Evolutionary conservation across 1,139 yeast genomes (phyloP), one percentile per base, ranked within the genome.

Genomic region (Tardiomyces depauwii): DNA sequence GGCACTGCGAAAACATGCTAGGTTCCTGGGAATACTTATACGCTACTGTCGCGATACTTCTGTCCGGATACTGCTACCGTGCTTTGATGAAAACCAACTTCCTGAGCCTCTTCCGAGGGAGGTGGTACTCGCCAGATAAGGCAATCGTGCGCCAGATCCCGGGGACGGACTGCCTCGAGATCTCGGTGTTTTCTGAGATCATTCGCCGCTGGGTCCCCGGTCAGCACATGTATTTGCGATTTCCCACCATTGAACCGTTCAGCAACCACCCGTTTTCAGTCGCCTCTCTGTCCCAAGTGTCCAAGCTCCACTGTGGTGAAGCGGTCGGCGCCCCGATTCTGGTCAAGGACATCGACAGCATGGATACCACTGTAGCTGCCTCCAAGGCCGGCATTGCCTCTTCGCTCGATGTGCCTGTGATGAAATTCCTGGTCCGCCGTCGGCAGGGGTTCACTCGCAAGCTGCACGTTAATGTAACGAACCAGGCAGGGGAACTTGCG

Each of bases 201-300:
- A 45, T 53, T 21, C 59, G 72, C 40, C 55, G 56, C 16, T 78
- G 84, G 83, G 55, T 47, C 30, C 79, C 84, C 1, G 84, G 85
- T 21, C 83, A 79, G 53, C 85, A 79, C 59, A 65, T 78, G 18
- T 77, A 67, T 55, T 63, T 79, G 30, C 66, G 82, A 52, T 71
- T 77, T 52, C 63, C 66, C 2, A 76, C 74, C 0, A 56, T 70
- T 10, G 68, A 73, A 50, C 65, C 67, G 2, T 57, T 77, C 40
- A 82, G 77, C 49, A 77, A 74, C 55, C 85, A 79, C 60, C 85
- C 85, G 11, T 79, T 79, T 57, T 77, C 83, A 1, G 70, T 79
- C n/a, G 59, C 74, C 28, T 68, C 36, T 11, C 75, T 2, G 48
- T 64, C 33, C 71, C 69, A 13, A 21, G 25, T 7, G 25, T 7